Evolutionary conservation across 2,329 filamentous ascomycete genomes (phyloP).

Genomic region (Chalara sp.): DNA sequence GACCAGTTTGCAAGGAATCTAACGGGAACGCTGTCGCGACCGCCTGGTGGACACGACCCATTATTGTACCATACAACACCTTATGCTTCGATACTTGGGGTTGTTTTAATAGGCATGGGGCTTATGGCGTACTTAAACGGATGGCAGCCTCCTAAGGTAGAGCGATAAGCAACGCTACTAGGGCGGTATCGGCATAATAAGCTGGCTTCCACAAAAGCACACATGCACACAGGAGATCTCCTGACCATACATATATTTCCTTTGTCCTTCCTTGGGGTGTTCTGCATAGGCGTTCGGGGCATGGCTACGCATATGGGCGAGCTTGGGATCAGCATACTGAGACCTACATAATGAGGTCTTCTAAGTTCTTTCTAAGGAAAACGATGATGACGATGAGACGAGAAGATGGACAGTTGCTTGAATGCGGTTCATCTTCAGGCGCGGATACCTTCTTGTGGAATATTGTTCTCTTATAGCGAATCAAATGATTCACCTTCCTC

Average conservation of each 20-base stretch:
- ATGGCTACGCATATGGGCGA: constrained; percentile 13
- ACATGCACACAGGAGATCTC: constrained; percentile 3
- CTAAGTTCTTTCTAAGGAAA: constrained; percentile 5
- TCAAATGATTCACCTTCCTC: constrained; percentile 7
- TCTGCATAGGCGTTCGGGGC: constrained; percentile 12
- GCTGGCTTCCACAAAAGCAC: constrained; percentile 2
- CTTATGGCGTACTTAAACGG: constrained; percentile 83
- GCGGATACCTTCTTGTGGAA: constrained; percentile 15
- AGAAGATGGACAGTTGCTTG: constrained; percentile 8
- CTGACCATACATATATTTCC: constrained; percentile 9
- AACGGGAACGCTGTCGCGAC: constrained; percentile 29
- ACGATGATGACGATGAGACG: constrained; percentile 11
- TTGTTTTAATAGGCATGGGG: constrained; percentile 74
- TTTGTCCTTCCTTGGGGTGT: constrained; percentile 19
- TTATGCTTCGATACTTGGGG: constrained; percentile 76
- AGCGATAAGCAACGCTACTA: constrained; percentile 15
- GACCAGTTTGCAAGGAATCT: constrained; percentile 13
- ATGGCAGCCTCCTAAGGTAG: constrained; percentile 49
- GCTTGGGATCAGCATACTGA: constrained; percentile 14
- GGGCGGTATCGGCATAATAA: constrained; percentile 2
- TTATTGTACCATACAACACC: constrained; percentile 54
- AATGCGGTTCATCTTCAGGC: constrained; percentile 11
- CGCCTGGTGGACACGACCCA: constrained; percentile 36
- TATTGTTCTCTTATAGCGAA: constrained; percentile 15
- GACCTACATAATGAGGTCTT: neutral